Evolutionary conservation across 148 eudicot genomes (phyloP), one percentile per base, ranked within the genome.

Genomic region (Nyssa sinensis): DNA sequence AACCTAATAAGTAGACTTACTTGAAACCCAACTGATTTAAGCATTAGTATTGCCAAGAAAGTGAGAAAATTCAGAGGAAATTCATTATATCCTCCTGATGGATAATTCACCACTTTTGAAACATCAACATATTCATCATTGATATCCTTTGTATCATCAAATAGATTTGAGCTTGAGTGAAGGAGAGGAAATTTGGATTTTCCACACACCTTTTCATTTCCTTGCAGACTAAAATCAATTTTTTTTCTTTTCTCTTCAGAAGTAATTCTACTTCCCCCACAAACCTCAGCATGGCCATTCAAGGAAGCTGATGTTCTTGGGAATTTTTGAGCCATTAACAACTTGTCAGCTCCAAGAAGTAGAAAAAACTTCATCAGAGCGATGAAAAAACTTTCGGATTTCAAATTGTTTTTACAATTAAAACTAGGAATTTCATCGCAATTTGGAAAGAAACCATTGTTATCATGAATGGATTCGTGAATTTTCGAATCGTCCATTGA

Each of bases 271-370:
- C 0, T 41, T 41, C 11, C 9, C 53, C 37, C 37, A 5, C 51
- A n/a, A 67, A 19, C 62, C 31, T 73, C 62, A 0, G 21, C 2
- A 31, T 47, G n/a, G 33, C 33, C 37, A 7, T 57, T 72, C 35
- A 63, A 68, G 73, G 39, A 14, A 4, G 23, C 24, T 8, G 61
- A 69, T 34, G 32, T 31, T 60, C 31, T 51, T 9, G 61, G 34
- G 14, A 37, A 49, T 59, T 74, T 82, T 72, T 25, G 75, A 67
- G 32, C 61, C 80, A 82, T 67, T 32, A 82, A 59, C 35, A 69
- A 28, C 53, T 72, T 79, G 44, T 82, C 82, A 44, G 82, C 82
- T 63, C 85, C 82, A 30, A 53, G 34, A 31, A 79, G 53, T 10
- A 72, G 4, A 8, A 67, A 65, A 7, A 28, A 41, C 33, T 75